These are phyloP conservation scores for Sclerospora graminicola DNA, from an alignment of 352 stramenopile species.

Conservation along the genomic window DNA sequence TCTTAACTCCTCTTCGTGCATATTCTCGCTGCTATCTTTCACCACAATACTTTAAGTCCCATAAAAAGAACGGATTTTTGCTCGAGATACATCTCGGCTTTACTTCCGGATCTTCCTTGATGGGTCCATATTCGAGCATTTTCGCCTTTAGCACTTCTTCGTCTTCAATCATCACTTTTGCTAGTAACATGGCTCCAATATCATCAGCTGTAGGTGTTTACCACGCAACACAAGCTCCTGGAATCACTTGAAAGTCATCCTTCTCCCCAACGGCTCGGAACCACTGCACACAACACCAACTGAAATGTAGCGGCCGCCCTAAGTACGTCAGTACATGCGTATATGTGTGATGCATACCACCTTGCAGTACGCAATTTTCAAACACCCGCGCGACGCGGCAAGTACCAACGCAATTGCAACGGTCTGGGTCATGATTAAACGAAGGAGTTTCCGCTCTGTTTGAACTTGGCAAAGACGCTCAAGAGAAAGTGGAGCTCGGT, in stretches of 20 bases:
- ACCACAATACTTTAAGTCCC: conserved; percentile 42
- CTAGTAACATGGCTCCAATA: conserved; percentile 62
- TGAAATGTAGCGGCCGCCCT: conserved; percentile 42
- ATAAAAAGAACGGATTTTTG: conserved; percentile 76
- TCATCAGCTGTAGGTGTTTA: conserved; percentile 74
- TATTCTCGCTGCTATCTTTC: conserved; percentile 47
- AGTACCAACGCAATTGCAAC: conserved; percentile 40
- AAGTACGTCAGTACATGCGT: conserved; percentile 70
- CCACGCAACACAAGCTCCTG: conserved; percentile 56
- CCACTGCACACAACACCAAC: conserved; percentile 71
- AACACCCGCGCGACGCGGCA: conserved; percentile 61
- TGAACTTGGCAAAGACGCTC: conserved; percentile 8
- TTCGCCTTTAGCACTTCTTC: conserved; percentile 61
- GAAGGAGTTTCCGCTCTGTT: conserved; percentile 27
- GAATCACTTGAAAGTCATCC: conserved; percentile 67
- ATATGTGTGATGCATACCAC: conserved; percentile 76
- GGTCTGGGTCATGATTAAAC: conserved; percentile 42
- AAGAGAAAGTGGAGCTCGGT: conserved; percentile 18
- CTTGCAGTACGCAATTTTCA: conserved; percentile 64
- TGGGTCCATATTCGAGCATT: conserved; percentile 75
- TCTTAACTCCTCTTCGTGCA: conserved; percentile 45
- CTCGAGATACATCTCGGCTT: conserved; percentile 79
- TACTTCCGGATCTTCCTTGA: conserved; percentile 78
- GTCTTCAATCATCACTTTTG: conserved; percentile 68
- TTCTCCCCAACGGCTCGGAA: conserved; percentile 53